These are phyloP conservation scores for Phytophthora cactorum DNA, from an alignment of 352 stramenopile genomes.

Conservation along the genomic window DNA sequence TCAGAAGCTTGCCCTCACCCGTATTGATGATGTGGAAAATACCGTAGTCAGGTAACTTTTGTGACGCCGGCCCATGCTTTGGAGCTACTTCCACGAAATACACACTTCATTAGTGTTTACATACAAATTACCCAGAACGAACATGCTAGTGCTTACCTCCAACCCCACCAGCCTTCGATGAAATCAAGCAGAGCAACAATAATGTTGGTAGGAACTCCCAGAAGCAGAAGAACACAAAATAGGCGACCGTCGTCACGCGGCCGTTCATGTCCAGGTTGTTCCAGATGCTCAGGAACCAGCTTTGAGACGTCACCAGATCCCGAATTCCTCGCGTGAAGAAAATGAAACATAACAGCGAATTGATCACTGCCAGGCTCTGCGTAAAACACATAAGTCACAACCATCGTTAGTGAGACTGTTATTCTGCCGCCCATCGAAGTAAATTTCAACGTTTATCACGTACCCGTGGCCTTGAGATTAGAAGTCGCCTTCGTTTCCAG, in stretches of 20 bases:
- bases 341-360: conserved; percentile 80
- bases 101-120: conserved; percentile 8
- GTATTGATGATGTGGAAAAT: conserved; percentile 90
- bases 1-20: conserved; percentile 55
- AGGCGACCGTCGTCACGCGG: conserved; percentile 76
- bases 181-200: conserved; percentile 81
- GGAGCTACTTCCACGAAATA: conserved; percentile 49
- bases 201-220: conserved; percentile 89
- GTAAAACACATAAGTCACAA: conserved; percentile 9
- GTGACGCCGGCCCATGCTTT: conserved; percentile 58
- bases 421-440: background rate
- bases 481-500: conserved; percentile 73
- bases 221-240: conserved; percentile 89
- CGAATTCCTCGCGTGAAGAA: conserved; percentile 82
- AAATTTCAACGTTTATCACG: background rate
- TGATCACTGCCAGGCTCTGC: conserved; percentile 81
- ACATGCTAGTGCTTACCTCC: conserved; percentile 47
- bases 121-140: background rate
- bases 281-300: conserved; percentile 86
- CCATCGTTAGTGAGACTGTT: conserved; percentile 2
- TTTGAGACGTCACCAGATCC: conserved; percentile 84
- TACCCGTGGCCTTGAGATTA: conserved; percentile 82
- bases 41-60: conserved; percentile 83
- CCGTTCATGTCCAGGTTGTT: conserved; percentile 89
- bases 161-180: conserved; percentile 81